These are phyloP conservation scores for Cyclotella choctawhatcheeana DNA, from an alignment of 108 stramenopile genomes.

Conservation along the genomic window DNA sequence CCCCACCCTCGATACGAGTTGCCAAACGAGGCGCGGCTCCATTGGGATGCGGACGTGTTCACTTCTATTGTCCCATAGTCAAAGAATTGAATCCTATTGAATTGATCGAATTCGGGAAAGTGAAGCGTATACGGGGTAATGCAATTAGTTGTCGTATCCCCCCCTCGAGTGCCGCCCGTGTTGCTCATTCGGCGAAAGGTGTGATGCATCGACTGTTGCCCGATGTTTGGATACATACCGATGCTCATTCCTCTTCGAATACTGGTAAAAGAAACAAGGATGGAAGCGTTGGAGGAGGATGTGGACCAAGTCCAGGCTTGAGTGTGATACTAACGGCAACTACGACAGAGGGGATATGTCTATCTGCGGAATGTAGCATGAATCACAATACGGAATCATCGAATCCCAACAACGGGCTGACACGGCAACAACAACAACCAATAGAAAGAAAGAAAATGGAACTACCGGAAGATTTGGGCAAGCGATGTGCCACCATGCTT, in stretches of 20 bases:
- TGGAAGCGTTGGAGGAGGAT: constrained; percentile 39
- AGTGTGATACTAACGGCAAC: constrained; percentile 84
- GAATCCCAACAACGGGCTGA: constrained; percentile 1
- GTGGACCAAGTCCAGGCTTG: constrained; percentile 88
- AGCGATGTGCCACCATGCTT: constrained; percentile 80
- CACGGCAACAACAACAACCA: not conserved
- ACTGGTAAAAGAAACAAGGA: constrained; percentile 43
- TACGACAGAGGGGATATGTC: constrained; percentile 86
- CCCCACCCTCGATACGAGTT: constrained; percentile 61
- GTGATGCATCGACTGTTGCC: constrained; percentile 89
- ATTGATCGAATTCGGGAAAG: constrained; percentile 88
- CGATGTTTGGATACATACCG: constrained; percentile 97
- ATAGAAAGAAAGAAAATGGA: constrained; percentile 61
- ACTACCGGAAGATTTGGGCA: constrained; percentile 95
- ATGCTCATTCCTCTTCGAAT: constrained; percentile 84
- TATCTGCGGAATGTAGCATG: constrained; percentile 86
- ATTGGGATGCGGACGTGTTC: constrained; percentile 83
- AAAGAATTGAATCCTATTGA: constrained; percentile 83
- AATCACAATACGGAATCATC: constrained; percentile 30
- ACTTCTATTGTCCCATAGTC: constrained; percentile 89
- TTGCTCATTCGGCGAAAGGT: constrained; percentile 94
- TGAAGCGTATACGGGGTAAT: constrained; percentile 96
- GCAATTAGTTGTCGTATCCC: constrained; percentile 90
- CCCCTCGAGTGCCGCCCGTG: constrained; percentile 92
- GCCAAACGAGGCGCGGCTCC: constrained; percentile 83